phyloP scores from a whole-genome alignment of 345 rosid species.

The Gossypium rotundifolium region DNA sequence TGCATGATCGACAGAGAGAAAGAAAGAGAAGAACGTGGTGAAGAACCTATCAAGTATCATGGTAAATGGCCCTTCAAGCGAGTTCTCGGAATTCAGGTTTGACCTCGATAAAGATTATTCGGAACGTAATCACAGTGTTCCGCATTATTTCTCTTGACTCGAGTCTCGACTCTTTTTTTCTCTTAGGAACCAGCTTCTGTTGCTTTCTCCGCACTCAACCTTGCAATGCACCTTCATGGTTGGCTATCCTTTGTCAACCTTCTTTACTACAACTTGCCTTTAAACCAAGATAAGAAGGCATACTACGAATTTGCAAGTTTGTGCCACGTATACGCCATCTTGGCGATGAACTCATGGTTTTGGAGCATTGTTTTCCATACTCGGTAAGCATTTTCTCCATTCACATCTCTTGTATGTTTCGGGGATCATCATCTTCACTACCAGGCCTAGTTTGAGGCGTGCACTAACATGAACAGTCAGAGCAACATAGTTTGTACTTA shows the following conservation, averaged over 20 bases:
- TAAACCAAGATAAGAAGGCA: slow-evolving; percentile 43
- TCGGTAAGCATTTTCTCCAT: slow-evolving; percentile 35
- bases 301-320: slow-evolving; percentile 57
- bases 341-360: slow-evolving; percentile 69
- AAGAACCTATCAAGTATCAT: slow-evolving; percentile 60
- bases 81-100: slow-evolving; percentile 66
- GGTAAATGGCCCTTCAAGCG: slow-evolving; percentile 85
- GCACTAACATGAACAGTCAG: background rate
- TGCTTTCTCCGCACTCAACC: slow-evolving; percentile 65
- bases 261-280: slow-evolving; percentile 50
- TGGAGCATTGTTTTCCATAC: slow-evolving; percentile 79
- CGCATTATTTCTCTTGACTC: background rate
- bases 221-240: slow-evolving; percentile 67
- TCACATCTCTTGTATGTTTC: background rate
- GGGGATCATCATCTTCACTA: background rate
- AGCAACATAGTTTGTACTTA: no score
- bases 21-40: slow-evolving; percentile 42
- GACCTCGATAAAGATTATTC: background rate
- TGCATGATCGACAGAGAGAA: slow-evolving; percentile 69
- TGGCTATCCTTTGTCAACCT: slow-evolving; percentile 75
- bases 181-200: slow-evolving; percentile 67
- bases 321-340: slow-evolving; percentile 59
- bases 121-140: no score
- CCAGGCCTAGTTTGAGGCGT: background rate
- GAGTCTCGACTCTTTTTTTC: background rate